A percentile compares a stretch with the other conserved stretches of the same genome.
phyloP scores from a whole-genome alignment of 1,284 basidiomycete species.

The Athelia psychrophila region DNA sequence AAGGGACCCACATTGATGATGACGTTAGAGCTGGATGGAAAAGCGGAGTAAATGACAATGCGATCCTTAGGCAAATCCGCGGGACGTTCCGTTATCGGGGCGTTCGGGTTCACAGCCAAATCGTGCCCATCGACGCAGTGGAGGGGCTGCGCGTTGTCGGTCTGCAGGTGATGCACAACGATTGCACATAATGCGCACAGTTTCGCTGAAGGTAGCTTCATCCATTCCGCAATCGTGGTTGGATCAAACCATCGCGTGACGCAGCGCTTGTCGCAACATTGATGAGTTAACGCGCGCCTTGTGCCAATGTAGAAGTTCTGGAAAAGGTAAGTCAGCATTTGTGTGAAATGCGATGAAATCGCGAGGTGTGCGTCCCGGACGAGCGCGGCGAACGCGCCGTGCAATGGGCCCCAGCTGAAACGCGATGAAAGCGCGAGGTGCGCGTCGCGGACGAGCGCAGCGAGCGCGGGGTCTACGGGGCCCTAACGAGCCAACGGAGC shows the following conservation, averaged over 20 bases:
- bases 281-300: conserved; percentile 6
- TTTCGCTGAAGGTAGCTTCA: background rate
- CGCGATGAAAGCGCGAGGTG: too few species aligned
- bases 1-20: conserved; percentile 7
- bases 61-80: conserved; percentile 4
- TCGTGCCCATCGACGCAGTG: background rate
- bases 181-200: background rate
- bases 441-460: too few species aligned
- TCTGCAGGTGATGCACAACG: background rate
- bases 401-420: too few species aligned
- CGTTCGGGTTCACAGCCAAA: background rate
- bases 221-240: background rate
- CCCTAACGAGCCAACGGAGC: too few species aligned
- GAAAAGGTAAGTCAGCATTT: background rate
- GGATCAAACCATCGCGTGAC: background rate
- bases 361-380: too few species aligned
- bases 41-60: conserved; percentile 17
- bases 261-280: background rate
- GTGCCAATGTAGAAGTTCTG: conserved; percentile 13
- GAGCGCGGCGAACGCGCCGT: too few species aligned
- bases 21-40: conserved; percentile 9
- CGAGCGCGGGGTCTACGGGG: too few species aligned
- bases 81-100: background rate
- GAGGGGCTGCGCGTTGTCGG: background rate
- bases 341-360: too few species aligned